Evolutionary conservation across 2,329 filamentous ascomycete species (phyloP), one percentile per base, ranked within the genome.

Genomic region (Fusarium secorum): DNA sequence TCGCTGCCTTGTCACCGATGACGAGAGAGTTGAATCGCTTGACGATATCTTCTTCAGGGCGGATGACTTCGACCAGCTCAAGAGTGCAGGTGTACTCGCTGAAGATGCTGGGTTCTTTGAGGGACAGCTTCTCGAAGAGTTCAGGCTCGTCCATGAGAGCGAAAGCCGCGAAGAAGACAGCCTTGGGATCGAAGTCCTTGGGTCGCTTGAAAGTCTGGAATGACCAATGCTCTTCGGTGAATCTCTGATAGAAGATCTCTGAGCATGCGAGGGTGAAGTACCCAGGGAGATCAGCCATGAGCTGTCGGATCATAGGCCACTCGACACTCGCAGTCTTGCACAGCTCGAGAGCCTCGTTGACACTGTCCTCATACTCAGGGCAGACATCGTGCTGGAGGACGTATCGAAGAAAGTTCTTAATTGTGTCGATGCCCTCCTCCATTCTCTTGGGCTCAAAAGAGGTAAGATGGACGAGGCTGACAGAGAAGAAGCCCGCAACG

Each of bases 391-490:
- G 95, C 66, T 92, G 88, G 14, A 95, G 84, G 1, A 98, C 84
- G 73, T 98, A 99, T 71, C 93, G 93, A 70, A 97, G 88, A 77
- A 98, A 98, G 77, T 96, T 97, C 65, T 89, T 88, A 42, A 98
- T 85, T 1, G 97, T 88, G 36, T 87, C 85, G 24, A 90, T 88
- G 6, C 89, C 89, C 7, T 60, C 57, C n/a, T 86, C 81, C 67
- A 94, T 85, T 17, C 85, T 80, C 0, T 81, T 78, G 20, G 81
- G 84, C 17, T 89, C 86, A 52, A 88, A 87, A 22, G 87, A 84
- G 39, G 88, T 87, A 39, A 88, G 82, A 30, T 82, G 82, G 0
- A 88, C 85, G 10, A 92, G 85, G 5, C 70, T 56, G 13, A 83
- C 88, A 79, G 82, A 95, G 87, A 98, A 82, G 78, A 93, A 99